A percentile compares a stretch with the other conserved stretches of the same genome.
phyloP scores from a whole-genome alignment of 345 rosid genomes.

The Populus deltoides region DNA sequence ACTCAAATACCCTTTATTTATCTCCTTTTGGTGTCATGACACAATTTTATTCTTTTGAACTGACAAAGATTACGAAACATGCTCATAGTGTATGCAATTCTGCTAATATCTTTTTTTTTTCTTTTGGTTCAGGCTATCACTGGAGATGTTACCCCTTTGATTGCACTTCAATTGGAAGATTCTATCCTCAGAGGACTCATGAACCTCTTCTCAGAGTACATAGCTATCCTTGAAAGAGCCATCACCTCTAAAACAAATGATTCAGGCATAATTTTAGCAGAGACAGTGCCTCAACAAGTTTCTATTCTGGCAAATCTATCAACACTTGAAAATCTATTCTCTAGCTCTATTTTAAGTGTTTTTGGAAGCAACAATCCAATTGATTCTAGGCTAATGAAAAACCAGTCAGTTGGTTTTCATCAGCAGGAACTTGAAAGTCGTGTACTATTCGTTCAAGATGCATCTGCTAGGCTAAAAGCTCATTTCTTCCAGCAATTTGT shows the following conservation, averaged over 20 bases:
- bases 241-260: slow-evolving; percentile 23
- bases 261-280: slow-evolving; percentile 28
- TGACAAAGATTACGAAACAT: background rate
- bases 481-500: slow-evolving; percentile 39
- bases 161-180: slow-evolving; percentile 47
- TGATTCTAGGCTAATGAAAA: slow-evolving; percentile 17
- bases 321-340: slow-evolving; percentile 40
- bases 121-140: slow-evolving; percentile 40
- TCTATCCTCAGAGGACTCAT: slow-evolving; percentile 38
- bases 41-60: background rate
- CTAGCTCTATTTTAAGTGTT: slow-evolving; percentile 26
- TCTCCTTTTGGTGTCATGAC: background rate
- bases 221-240: slow-evolving; percentile 39
- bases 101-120: background rate
- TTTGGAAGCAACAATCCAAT: slow-evolving; percentile 16
- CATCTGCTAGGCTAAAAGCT: slow-evolving; percentile 35
- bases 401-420: slow-evolving; percentile 12
- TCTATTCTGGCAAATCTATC: slow-evolving; percentile 49
- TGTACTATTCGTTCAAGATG: slow-evolving; percentile 31
- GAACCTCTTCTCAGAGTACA: slow-evolving; percentile 45
- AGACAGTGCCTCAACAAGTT: slow-evolving; percentile 41
- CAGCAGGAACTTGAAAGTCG: slow-evolving; percentile 34
- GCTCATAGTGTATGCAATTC: background rate
- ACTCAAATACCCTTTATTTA: background rate
- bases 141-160: slow-evolving; percentile 39